Percentiles rank a stretch among this genome's conserved stretches.
phyloP scores from a whole-genome alignment of 2,329 filamentous ascomycete genomes.

The Penicillium brasilianum region DNA sequence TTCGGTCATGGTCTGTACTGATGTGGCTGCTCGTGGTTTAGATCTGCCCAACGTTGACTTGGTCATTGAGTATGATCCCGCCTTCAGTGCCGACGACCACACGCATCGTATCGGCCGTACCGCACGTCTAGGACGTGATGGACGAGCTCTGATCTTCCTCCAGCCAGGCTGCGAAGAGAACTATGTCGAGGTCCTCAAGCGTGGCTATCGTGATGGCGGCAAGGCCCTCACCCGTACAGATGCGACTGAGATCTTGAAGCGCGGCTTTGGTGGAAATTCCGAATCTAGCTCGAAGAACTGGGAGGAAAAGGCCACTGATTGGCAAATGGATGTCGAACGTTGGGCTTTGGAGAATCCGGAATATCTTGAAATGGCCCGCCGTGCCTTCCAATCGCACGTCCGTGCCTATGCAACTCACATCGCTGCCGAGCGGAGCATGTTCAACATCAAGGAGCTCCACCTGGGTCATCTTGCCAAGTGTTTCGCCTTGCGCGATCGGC shows the following conservation, averaged over 20 bases:
- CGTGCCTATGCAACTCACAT: conserved; percentile 94
- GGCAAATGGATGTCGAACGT: conserved; percentile 68
- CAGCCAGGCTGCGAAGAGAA: conserved; percentile 90
- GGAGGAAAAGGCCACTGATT: conserved; percentile 70
- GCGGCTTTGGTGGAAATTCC: conserved; percentile 61
- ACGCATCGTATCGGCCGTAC: conserved; percentile 94
- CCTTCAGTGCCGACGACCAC: conserved; percentile 91
- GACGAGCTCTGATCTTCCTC: conserved; percentile 86
- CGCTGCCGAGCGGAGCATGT: conserved; percentile 80
- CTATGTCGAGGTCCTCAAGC: conserved; percentile 79
- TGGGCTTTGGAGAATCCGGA: conserved; percentile 68
- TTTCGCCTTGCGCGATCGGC: conserved; percentile 86
- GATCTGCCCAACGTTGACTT: conserved; percentile 95
- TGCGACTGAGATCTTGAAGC: conserved; percentile 69
- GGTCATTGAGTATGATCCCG: conserved; percentile 94
- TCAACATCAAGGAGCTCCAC: conserved; percentile 90
- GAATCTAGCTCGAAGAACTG: conserved; percentile 57
- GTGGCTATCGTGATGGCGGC: conserved; percentile 68
- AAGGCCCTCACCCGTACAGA: conserved; percentile 66
- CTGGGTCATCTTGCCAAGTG: conserved; percentile 93
- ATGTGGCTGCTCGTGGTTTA: conserved; percentile 92
- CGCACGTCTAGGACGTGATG: conserved; percentile 86
- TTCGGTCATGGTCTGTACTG: conserved; percentile 86
- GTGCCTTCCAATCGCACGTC: conserved; percentile 89
- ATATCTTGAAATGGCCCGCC: conserved; percentile 78